Percentiles rank a stretch among this genome's conserved stretches.
Conservation (phyloP, 129 eudicot genomes). For the Helichrysum umbraculigerum region DNA sequence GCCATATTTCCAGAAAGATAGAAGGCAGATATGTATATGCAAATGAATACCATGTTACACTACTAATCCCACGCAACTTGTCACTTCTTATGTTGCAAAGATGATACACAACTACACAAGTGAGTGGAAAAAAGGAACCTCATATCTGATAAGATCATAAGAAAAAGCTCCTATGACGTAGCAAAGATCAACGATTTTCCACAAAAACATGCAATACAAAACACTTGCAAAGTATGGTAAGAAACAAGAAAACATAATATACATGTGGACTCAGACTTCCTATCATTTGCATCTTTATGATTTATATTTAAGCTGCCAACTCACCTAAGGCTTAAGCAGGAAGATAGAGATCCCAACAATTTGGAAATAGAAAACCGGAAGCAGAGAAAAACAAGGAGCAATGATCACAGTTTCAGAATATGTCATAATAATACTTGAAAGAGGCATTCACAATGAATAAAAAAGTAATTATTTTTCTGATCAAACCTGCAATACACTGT, state of each 20-base stretch:
- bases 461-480: slow-evolving; percentile 10
- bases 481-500: slow-evolving; percentile 83
- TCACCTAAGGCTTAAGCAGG: slow-evolving; percentile 21
- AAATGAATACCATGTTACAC: background rate
- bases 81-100: slow-evolving; percentile 2
- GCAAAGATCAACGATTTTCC: background rate
- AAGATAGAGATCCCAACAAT: background rate
- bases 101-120: background rate
- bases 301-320: background rate
- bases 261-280: background rate
- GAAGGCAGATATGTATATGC: background rate
- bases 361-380: background rate
- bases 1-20: background rate
- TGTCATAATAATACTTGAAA: slow-evolving; percentile 9
- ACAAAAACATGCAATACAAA: background rate
- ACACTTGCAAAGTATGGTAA: background rate
- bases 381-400: background rate
- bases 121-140: background rate
- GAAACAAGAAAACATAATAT: background rate
- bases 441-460: background rate
- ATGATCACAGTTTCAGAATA: background rate
- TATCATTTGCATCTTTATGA: background rate
- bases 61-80: slow-evolving; percentile 3
- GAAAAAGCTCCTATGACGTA: background rate
- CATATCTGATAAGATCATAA: background rate